A percentile compares a stretch with the other conserved stretches of the same genome.
phyloP scores from a whole-genome alignment of 129 eudicot genomes.

The Heracleum sosnowskyi region DNA sequence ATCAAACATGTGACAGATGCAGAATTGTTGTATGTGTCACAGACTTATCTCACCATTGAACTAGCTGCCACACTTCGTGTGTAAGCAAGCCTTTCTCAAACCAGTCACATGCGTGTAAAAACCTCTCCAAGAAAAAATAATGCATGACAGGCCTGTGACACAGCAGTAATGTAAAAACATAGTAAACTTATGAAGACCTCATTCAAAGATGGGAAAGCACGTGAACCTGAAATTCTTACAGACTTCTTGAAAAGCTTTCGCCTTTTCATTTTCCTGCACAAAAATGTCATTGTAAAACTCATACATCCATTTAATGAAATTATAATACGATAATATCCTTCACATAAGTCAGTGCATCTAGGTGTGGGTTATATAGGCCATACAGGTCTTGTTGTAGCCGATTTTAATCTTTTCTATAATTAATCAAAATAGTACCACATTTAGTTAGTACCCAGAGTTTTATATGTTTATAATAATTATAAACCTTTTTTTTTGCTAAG shows the following conservation, averaged over 20 bases:
- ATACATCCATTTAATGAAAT: background rate
- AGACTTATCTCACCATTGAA: constrained; percentile 65
- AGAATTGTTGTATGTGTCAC: background rate
- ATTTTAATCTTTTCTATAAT: background rate
- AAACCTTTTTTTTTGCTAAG: background rate
- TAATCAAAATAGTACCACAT: background rate
- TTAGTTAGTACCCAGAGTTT: background rate
- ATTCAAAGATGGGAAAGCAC: constrained; percentile 4
- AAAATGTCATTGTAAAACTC: constrained; percentile 3
- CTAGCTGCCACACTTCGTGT: constrained; percentile 98
- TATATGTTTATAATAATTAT: background rate
- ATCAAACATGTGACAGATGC: background rate
- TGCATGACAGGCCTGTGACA: constrained; percentile 92
- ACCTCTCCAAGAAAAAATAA: constrained; percentile 86
- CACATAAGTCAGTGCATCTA: background rate
- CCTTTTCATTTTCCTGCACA: constrained; percentile 74
- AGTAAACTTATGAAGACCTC: background rate
- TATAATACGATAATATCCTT: background rate
- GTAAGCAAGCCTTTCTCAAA: constrained; percentile 93
- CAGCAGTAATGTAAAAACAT: background rate
- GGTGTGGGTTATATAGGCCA: background rate
- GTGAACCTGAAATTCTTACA: constrained; percentile 73
- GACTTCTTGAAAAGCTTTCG: constrained; percentile 82
- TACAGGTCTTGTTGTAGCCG: background rate
- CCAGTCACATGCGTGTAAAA: constrained; percentile 91